A percentile compares a stretch with the other conserved stretches of the same genome.
Conservation (phyloP, 371 early-diverging fungal genomes). For the Aphelidium insulamus region DNA sequence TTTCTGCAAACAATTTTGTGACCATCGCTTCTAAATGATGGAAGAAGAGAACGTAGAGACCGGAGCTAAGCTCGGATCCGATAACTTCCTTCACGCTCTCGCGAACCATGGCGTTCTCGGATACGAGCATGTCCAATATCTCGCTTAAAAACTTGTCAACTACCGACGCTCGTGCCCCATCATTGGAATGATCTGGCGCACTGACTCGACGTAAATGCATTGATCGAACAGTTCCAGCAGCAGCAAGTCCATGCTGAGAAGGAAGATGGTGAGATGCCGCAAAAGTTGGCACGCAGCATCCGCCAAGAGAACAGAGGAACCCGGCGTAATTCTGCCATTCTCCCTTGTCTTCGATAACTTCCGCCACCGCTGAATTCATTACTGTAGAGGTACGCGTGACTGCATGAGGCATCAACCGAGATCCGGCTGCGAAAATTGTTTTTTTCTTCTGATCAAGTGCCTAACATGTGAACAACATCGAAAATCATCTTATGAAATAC, state of each 20-base stretch:
- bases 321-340: conserved; percentile 52
- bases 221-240: neutral
- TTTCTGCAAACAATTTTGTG: conserved; percentile 45
- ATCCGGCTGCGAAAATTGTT: too few species aligned
- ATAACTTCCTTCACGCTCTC: conserved; percentile 74
- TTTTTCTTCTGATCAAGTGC: too few species aligned
- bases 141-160: conserved; percentile 64
- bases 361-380: neutral
- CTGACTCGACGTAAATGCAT: neutral
- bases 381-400: too few species aligned
- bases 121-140: conserved; percentile 59
- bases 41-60: conserved; percentile 63
- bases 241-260: too few species aligned
- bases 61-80: conserved; percentile 58
- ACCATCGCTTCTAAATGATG: conserved; percentile 51
- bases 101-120: conserved; percentile 64
- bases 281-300: conserved; percentile 28
- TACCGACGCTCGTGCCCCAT: too few species aligned
- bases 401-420: too few species aligned
- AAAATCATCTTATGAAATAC: too few species aligned
- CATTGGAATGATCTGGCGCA: too few species aligned
- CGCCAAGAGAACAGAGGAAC: conserved; percentile 40
- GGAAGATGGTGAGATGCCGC: too few species aligned
- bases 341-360: conserved; percentile 10
- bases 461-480: too few species aligned